phyloP scores from a whole-genome alignment of 768 basidiomycete genomes.

The Boletus huronensis region DNA sequence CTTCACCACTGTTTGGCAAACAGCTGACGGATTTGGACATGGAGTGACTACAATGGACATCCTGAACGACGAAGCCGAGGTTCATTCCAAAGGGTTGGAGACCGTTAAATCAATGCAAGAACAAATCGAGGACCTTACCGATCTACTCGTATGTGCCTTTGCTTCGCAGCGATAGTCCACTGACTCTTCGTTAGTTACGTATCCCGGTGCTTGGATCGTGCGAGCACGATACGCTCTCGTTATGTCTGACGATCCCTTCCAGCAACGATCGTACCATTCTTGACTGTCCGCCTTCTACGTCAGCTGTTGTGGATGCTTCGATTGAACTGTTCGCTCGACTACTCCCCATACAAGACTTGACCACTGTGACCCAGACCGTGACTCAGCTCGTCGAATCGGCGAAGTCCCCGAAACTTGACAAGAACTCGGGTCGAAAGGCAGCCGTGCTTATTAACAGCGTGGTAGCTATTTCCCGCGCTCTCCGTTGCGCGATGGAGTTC shows the following conservation, averaged over 20 bases:
- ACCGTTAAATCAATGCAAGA: slow-evolving; percentile 63
- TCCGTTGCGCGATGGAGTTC: slow-evolving; percentile 53
- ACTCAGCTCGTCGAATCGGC: slow-evolving; percentile 60
- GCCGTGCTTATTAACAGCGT: slow-evolving; percentile 81
- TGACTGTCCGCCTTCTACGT: slow-evolving; percentile 72
- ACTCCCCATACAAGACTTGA: slow-evolving; percentile 72
- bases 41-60: slow-evolving; percentile 76
- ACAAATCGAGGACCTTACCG: slow-evolving; percentile 74
- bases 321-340: slow-evolving; percentile 83
- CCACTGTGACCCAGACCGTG: slow-evolving; percentile 51
- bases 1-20: slow-evolving; percentile 84
- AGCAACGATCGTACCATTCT: slow-evolving; percentile 44
- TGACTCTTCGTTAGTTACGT: slow-evolving; percentile 32
- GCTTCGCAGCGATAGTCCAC: background rate
- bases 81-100: slow-evolving; percentile 13
- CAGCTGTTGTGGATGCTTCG: slow-evolving; percentile 83
- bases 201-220: slow-evolving; percentile 79
- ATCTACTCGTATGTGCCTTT: slow-evolving; percentile 57
- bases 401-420: slow-evolving; percentile 76
- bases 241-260: slow-evolving; percentile 52
- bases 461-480: slow-evolving; percentile 66
- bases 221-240: slow-evolving; percentile 79
- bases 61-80: slow-evolving; percentile 41
- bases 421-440: slow-evolving; percentile 80
- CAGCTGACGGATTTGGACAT: slow-evolving; percentile 85